Conservation (phyloP, 1,139 yeast genomes). For the Suhomyces maxii region DNA sequence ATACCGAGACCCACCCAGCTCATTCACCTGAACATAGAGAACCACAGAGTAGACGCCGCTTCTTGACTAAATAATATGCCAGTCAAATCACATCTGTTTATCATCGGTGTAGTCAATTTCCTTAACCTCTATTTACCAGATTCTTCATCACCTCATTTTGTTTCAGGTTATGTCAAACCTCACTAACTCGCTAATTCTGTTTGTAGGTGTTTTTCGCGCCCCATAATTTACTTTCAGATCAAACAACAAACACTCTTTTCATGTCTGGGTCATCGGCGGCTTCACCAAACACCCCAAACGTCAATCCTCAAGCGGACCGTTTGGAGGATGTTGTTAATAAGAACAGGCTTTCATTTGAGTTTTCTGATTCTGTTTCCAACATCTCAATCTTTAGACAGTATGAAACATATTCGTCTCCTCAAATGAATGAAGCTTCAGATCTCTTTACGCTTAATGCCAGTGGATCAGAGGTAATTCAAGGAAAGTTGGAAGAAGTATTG, state of each 20-base stretch:
- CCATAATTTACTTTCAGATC: not conserved
- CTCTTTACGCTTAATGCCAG: conserved; percentile 15
- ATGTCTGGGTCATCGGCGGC: conserved; percentile 3
- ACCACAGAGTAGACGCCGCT: no score
- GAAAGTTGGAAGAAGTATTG: conserved; percentile 5
- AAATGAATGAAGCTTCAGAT: conserved; percentile 40
- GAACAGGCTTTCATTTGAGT: conserved; percentile 16
- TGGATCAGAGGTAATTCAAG: conserved; percentile 3
- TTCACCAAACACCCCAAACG: conserved; percentile 5
- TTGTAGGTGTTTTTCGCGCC: not conserved
- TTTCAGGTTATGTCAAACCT: no score
- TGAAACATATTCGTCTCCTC: conserved; percentile 33
- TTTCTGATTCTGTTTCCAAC: conserved; percentile 27
- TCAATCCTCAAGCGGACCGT: not conserved
- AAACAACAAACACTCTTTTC: not conserved
- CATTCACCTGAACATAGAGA: no score
- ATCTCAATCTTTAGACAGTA: conserved; percentile 36
- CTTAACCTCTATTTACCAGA: no score
- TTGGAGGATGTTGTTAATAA: conserved; percentile 4
- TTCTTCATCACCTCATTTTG: no score
- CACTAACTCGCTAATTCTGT: no score
- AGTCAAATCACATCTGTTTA: no score
- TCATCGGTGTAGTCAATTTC: no score
- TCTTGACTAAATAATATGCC: no score
- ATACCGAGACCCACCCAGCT: no score